phyloP scores from a whole-genome alignment of 495 filamentous ascomycete species.

The Penicillium longicatenatum region DNA sequence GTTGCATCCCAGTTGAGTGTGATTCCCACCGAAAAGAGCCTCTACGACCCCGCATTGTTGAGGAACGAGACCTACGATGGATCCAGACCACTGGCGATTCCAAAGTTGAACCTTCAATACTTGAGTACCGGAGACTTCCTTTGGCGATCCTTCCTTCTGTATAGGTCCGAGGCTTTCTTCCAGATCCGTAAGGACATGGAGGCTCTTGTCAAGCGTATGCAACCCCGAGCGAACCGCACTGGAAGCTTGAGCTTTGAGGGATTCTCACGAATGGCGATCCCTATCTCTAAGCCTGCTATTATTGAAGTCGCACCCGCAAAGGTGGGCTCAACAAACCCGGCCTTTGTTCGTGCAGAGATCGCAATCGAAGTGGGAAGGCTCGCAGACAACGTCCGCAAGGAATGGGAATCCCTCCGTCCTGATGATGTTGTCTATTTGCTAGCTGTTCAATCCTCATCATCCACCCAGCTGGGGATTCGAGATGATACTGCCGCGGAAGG shows the following conservation, averaged over 20 bases:
- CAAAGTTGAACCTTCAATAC: constrained; percentile 95
- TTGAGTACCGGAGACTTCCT: constrained; percentile 94
- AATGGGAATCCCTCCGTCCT: constrained; percentile 88
- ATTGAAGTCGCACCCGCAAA: constrained; percentile 81
- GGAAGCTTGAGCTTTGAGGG: constrained; percentile 75
- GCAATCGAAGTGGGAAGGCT: constrained; percentile 82
- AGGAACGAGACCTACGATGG: constrained; percentile 90
- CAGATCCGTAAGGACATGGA: constrained; percentile 91
- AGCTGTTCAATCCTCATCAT: constrained; percentile 59
- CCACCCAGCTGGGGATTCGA: constrained; percentile 56
- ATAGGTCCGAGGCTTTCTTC: constrained; percentile 91
- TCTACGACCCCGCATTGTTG: constrained; percentile 85
- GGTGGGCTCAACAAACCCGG: constrained; percentile 85
- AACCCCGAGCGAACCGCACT: constrained; percentile 63
- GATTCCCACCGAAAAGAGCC: constrained; percentile 74
- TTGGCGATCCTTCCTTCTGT: constrained; percentile 86
- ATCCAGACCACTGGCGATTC: constrained; percentile 83
- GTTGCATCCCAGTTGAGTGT: constrained; percentile 66
- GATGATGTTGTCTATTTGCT: constrained; percentile 92
- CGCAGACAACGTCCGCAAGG: constrained; percentile 69
- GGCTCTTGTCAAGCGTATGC: constrained; percentile 73
- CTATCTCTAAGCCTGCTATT: constrained; percentile 83
- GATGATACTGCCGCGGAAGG: constrained; percentile 47
- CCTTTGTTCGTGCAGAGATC: constrained; percentile 83
- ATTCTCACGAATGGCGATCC: constrained; percentile 88